A percentile compares a stretch with the other conserved stretches of the same genome.
Conservation (phyloP, 495 filamentous ascomycete genomes). For the Umbilicaria muhlenbergii region DNA sequence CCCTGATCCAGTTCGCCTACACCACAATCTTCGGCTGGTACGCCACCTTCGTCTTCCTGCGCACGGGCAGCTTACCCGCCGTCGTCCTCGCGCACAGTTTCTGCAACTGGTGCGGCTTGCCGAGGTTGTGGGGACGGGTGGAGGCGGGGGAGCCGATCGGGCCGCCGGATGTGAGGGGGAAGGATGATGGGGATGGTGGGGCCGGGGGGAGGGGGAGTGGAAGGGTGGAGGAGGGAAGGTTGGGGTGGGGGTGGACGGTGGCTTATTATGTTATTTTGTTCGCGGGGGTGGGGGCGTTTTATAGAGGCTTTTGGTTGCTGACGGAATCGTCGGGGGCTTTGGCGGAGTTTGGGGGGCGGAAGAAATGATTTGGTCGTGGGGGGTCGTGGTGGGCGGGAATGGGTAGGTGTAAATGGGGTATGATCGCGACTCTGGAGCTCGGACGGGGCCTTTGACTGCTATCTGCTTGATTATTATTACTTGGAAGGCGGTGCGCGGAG, state of each 20-base stretch:
- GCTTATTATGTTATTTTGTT: conserved; percentile 64
- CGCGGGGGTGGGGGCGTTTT: conserved; percentile 55
- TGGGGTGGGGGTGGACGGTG: conserved; percentile 49
- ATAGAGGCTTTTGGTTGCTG: conserved; percentile 49
- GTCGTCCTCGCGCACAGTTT: conserved; percentile 68
- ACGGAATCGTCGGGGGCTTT: conserved; percentile 42
- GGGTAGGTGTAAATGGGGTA: too few species aligned
- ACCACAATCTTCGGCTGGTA: conserved; percentile 89
- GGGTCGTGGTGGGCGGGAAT: too few species aligned
- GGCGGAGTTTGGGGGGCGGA: conserved; percentile 17
- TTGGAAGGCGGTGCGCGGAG: too few species aligned
- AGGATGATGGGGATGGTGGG: conserved; percentile 26
- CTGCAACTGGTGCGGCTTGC: conserved; percentile 85
- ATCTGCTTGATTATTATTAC: too few species aligned
- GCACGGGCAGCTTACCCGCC: conserved; percentile 64
- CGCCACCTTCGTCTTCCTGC: conserved; percentile 78
- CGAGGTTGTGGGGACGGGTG: conserved; percentile 71
- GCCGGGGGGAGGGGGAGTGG: conserved; percentile 5
- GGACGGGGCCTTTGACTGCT: too few species aligned
- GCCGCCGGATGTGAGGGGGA: conserved; percentile 21
- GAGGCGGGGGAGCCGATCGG: conserved; percentile 23
- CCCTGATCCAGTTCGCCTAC: conserved; percentile 75
- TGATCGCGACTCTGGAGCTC: too few species aligned
- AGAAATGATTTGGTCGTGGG: too few species aligned
- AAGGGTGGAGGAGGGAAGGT: conserved; percentile 8